A percentile compares a stretch with the other conserved stretches of the same genome.
Evolutionary conservation across 2,329 filamentous ascomycete species (phyloP).

Genomic region (Dothiorella sarmentorum): DNA sequence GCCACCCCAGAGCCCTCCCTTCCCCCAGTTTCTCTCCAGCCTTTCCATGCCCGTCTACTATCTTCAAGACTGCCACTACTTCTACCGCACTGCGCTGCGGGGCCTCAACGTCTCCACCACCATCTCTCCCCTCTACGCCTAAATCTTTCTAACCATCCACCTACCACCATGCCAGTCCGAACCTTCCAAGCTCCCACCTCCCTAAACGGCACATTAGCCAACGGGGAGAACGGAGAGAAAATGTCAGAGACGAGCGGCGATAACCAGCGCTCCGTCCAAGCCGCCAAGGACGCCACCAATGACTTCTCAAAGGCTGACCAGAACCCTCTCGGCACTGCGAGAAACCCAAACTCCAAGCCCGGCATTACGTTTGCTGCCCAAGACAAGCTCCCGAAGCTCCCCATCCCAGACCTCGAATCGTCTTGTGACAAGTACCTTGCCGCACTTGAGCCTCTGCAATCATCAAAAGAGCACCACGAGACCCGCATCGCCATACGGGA

Average conservation of each 20-base stretch:
- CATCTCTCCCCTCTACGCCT: constrained; percentile 73
- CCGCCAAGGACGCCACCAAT: constrained; percentile 53
- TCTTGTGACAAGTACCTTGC: constrained; percentile 77
- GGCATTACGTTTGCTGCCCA: constrained; percentile 88
- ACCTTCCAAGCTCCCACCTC: constrained; percentile 70
- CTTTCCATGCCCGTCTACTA: constrained; percentile 73
- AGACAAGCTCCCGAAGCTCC: constrained; percentile 83
- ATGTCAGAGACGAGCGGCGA: constrained; percentile 35
- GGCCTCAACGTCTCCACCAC: constrained; percentile 77
- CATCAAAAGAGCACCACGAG: constrained; percentile 74
- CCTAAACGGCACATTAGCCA: constrained; percentile 65
- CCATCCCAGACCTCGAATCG: constrained; percentile 80
- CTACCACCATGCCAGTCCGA: constrained; percentile 61
- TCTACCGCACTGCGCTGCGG: constrained; percentile 85
- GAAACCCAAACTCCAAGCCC: constrained; percentile 56
- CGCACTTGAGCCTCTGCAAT: constrained; percentile 77
- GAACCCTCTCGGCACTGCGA: constrained; percentile 47
- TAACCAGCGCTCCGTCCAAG: constrained; percentile 43
- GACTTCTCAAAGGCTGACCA: constrained; percentile 45
- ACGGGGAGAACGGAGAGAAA: constrained; percentile 20
- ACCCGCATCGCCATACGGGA: constrained; percentile 76
- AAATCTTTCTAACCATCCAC: constrained; percentile 51
- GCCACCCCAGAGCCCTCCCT: background rate
- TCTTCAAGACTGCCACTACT: constrained; percentile 86
- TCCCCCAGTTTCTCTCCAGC: background rate